phyloP scores from a whole-genome alignment of 176 grass and related monocot genomes.

The Aegilops speltoides region DNA sequence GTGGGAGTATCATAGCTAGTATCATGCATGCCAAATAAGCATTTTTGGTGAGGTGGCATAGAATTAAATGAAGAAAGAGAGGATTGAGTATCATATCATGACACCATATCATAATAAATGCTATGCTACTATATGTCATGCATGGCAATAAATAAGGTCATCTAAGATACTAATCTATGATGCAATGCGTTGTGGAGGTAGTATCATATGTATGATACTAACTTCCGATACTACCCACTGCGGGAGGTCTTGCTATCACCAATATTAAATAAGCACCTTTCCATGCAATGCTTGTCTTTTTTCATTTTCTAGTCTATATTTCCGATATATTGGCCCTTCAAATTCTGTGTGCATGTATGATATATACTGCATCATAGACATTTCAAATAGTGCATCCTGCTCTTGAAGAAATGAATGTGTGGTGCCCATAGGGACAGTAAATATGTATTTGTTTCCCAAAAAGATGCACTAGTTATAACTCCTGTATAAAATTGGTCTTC shows the following conservation, averaged over 20 bases:
- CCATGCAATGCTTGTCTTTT: background rate
- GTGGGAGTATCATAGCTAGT: no score
- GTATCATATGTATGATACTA: no score
- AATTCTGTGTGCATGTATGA: conserved; percentile 1
- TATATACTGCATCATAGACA: background rate
- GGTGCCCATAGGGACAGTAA: background rate
- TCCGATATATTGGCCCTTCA: background rate
- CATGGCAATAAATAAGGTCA: no score
- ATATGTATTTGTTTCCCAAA: background rate
- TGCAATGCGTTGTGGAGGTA: no score
- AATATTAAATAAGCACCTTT: background rate
- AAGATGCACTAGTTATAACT: background rate
- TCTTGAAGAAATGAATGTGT: background rate
- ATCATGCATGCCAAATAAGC: no score
- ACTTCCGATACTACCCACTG: no score
- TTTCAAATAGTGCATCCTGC: background rate
- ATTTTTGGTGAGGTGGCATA: no score
- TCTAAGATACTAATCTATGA: no score
- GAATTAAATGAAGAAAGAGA: no score
- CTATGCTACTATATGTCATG: no score
- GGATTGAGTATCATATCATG: no score
- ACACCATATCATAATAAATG: no score
- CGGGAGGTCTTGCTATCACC: background rate
- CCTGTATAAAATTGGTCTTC: background rate
- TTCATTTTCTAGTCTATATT: conserved; percentile 3